Conservation (phyloP, 257 asterid species). For the Craterostigma plantagineum region DNA sequence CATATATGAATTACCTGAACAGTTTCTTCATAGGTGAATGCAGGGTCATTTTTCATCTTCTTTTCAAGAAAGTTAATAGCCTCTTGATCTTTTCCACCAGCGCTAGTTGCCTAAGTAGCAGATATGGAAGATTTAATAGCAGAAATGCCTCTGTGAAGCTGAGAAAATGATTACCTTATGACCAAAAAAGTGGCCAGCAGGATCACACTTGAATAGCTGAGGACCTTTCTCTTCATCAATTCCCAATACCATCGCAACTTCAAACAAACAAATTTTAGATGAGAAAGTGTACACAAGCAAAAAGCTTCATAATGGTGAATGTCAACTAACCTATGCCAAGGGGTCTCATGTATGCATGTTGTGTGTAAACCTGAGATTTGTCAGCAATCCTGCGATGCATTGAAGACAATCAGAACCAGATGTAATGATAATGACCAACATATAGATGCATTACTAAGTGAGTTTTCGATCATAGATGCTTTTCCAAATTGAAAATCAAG, state of each 20-base stretch:
- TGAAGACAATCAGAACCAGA: constrained; percentile 6
- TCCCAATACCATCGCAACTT: constrained; percentile 90
- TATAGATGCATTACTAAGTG: no score
- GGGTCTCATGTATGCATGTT: constrained; percentile 98
- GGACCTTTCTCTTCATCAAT: constrained; percentile 91
- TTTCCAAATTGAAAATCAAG: no score
- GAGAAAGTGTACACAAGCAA: not conserved
- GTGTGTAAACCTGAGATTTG: constrained; percentile 96
- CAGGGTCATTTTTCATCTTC: constrained; percentile 90
- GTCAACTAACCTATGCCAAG: constrained; percentile 85
- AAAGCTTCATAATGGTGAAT: not conserved
- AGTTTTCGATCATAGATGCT: no score
- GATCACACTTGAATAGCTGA: constrained; percentile 94
- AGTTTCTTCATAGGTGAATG: constrained; percentile 79
- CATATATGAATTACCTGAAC: constrained; percentile 51
- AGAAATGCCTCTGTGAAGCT: not conserved
- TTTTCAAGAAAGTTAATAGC: constrained; percentile 86
- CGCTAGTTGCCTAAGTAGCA: constrained; percentile 74
- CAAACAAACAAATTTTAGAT: constrained; percentile 3
- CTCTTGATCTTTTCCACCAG: constrained; percentile 94
- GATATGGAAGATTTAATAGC: not conserved
- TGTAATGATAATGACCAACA: no score
- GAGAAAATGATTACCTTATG: constrained; percentile 45
- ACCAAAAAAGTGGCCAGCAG: constrained; percentile 97
- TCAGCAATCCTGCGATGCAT: constrained; percentile 74